Evolutionary conservation across 495 filamentous ascomycete species (phyloP).

Genomic region (Aspergillus leporis): DNA sequence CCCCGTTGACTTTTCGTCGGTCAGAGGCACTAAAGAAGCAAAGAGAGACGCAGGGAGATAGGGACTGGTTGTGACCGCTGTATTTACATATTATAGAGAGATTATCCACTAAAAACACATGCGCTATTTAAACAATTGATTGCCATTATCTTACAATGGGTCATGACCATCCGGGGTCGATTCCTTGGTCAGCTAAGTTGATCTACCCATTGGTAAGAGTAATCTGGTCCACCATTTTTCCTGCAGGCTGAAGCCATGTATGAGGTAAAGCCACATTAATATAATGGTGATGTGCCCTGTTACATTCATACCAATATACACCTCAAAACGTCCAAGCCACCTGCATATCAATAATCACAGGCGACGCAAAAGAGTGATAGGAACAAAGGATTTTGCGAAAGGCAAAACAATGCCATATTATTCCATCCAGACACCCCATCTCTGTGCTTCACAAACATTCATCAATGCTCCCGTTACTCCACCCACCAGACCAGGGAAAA

Average conservation of each 20-base stretch:
- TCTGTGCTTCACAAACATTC: neutral
- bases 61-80: no score
- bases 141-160: no score
- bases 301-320: neutral
- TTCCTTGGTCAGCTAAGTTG: no score
- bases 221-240: no score
- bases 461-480: neutral
- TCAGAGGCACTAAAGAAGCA: neutral
- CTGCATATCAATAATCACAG: neutral
- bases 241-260: neutral
- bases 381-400: neutral
- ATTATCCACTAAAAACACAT: no score
- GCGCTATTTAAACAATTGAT: no score
- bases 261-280: neutral
- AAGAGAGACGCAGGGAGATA: no score
- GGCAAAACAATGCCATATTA: neutral
- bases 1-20: neutral
- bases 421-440: neutral
- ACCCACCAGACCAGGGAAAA: constrained; percentile 8
- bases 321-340: neutral
- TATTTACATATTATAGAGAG: no score
- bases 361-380: neutral
- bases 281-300: neutral
- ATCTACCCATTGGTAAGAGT: no score
- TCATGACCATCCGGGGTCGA: no score